A percentile compares a stretch with the other conserved stretches of the same genome.
Evolutionary conservation across 2,329 filamentous ascomycete species (phyloP).

Genomic region (Huntiella bhutanensis): DNA sequence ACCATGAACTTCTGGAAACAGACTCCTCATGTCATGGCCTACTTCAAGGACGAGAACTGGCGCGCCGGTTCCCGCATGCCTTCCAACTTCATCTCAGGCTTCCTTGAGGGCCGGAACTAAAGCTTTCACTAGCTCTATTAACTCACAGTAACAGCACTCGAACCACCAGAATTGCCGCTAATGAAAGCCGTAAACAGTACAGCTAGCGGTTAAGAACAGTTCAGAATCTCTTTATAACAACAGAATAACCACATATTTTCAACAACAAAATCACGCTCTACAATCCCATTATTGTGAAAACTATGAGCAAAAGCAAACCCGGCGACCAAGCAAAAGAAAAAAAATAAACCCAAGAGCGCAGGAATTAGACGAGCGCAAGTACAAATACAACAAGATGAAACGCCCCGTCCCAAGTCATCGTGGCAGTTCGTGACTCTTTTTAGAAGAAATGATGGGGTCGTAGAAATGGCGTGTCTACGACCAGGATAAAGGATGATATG

Average conservation of each 20-base stretch:
- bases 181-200: background rate
- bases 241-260: conserved; percentile 4
- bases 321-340: background rate
- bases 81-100: conserved; percentile 79
- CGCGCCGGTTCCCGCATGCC: conserved; percentile 64
- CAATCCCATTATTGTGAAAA: background rate
- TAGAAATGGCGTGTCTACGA: too few species aligned
- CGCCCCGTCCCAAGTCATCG: conserved; percentile 7
- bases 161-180: background rate
- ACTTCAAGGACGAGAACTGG: conserved; percentile 72
- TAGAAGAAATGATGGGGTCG: background rate
- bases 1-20: conserved; percentile 99
- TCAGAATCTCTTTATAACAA: conserved; percentile 1
- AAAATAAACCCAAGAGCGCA: background rate
- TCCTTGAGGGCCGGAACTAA: conserved; percentile 66
- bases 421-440: conserved; percentile 5
- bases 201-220: background rate
- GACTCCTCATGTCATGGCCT: conserved; percentile 84
- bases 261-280: conserved; percentile 1
- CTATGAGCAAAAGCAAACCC: background rate
- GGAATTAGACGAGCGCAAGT: background rate
- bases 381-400: conserved; percentile 7
- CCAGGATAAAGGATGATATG: too few species aligned
- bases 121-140: background rate
- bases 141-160: background rate